Base-by-base conservation (phyloP, 441 rosid species). In the Gossypium schwendimanii region DNA sequence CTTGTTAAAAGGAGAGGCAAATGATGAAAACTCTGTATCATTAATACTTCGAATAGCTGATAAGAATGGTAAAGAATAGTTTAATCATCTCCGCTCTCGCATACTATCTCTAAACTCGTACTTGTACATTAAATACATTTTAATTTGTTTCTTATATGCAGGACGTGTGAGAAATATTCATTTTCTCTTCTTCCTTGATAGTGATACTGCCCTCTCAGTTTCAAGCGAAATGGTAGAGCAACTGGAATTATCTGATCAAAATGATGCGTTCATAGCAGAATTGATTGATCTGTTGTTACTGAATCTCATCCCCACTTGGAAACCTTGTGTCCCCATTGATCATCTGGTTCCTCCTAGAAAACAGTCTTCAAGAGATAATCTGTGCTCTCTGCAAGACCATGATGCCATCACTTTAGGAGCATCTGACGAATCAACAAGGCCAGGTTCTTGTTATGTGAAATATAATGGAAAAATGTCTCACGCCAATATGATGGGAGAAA, bases 221-320 rank as follows among this genome's bases (percentile, higher is more conserved):
- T 86, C 93, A 54, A 80, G 84, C 36, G 93, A 89, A 76, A 89
- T 89, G 93, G 91, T 86, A 70, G 93, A 84, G 83, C 89, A 87
- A 70, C 87, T 89, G 50, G 91, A 87, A 78, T 70, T 89, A 61
- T 84, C 82, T 41, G 88, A 85, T 76, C 89, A 84, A 69, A 80
- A 87, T 73, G 88, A 84, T 17, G 76, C 61, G 15, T 87, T 84
- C 75, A 87, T 89, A 52, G 91, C 91, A 17, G 89, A 87, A 12
- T 72, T 89, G 75, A 89, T 89, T 6, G 91, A 89, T 74, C 74
- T 87, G 63, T 67, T 89, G 61, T 81, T 89, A 0, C 69, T 84
- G 60, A 85, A 83, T 79, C 79, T 88, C 70, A 78, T 87, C 71
- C 81, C 86, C 14, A 75, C 67, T 20, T 87, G 93, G 93, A 80